These are phyloP conservation scores for Parietaria judaica DNA, from an alignment of 306 rosid genomes.

Conservation along the genomic window DNA sequence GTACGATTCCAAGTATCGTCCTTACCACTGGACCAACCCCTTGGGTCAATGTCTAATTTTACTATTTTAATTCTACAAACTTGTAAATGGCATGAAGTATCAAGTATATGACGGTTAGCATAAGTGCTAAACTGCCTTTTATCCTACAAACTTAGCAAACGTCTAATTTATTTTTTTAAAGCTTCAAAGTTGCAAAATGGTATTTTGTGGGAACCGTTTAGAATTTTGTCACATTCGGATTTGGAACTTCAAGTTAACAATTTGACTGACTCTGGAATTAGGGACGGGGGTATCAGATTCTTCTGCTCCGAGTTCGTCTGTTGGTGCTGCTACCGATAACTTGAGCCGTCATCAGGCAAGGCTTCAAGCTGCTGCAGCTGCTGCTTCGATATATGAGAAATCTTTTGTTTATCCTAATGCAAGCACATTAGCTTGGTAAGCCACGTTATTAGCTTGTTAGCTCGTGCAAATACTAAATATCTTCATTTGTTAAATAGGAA, in stretches of 20 bases:
- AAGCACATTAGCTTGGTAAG: constrained; percentile 65
- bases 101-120: too few relatives aligned
- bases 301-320: constrained; percentile 44
- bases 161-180: too few relatives aligned
- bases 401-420: constrained; percentile 58
- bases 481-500: neutral
- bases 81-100: too few relatives aligned
- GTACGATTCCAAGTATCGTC: too few relatives aligned
- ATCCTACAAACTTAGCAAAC: too few relatives aligned
- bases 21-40: too few relatives aligned
- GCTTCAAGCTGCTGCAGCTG: constrained; percentile 89
- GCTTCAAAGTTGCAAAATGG: too few relatives aligned
- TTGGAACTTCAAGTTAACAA: neutral
- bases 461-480: neutral
- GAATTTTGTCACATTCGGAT: too few relatives aligned
- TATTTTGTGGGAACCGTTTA: too few relatives aligned
- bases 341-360: constrained; percentile 73
- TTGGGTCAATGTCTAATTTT: too few relatives aligned
- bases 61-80: too few relatives aligned
- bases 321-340: constrained; percentile 37
- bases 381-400: constrained; percentile 87
- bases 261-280: constrained; percentile 22
- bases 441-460: neutral
- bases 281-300: constrained; percentile 44
- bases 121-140: too few relatives aligned